Evolutionary conservation across 495 filamentous ascomycete species (phyloP).

Genomic region (Tirmania nivea): DNA sequence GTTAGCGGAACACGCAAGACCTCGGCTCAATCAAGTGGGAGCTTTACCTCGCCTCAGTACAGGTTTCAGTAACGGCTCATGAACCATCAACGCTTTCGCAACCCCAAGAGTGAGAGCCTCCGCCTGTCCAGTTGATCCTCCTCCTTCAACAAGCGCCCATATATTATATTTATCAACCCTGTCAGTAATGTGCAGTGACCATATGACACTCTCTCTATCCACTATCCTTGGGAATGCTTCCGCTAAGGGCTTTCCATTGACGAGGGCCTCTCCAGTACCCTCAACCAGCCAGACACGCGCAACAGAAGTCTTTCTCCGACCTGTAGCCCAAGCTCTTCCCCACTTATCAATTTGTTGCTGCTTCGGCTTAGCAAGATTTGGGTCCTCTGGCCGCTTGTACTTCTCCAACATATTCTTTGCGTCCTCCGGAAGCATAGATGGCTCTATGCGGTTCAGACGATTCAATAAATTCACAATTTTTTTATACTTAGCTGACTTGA

Average conservation of each 20-base stretch:
- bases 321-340: conserved; percentile 55
- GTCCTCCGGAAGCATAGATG: conserved; percentile 46
- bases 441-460: conserved; percentile 68
- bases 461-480: conserved; percentile 52
- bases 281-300: conserved; percentile 76
- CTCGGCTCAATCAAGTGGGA: not conserved
- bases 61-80: conserved; percentile 78
- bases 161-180: conserved; percentile 93
- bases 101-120: conserved; percentile 88
- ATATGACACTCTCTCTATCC: conserved; percentile 83
- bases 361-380: conserved; percentile 35
- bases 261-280: conserved; percentile 65
- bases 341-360: conserved; percentile 41
- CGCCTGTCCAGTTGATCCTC: conserved; percentile 84
- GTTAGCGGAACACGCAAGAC: conserved; percentile 14
- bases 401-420: conserved; percentile 38
- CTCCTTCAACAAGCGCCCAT: conserved; percentile 61
- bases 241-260: conserved; percentile 68
- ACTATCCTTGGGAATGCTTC: conserved; percentile 69
- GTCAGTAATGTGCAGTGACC: conserved; percentile 60
- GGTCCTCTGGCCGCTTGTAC: conserved; percentile 58
- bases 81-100: conserved; percentile 65
- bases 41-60: conserved; percentile 68
- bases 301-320: conserved; percentile 63
- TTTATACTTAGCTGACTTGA: conserved; percentile 60